A percentile compares a stretch with the other conserved stretches of the same genome.
phyloP scores from a whole-genome alignment of 2,329 filamentous ascomycete species.

The Pestalotiopsis sp. region DNA sequence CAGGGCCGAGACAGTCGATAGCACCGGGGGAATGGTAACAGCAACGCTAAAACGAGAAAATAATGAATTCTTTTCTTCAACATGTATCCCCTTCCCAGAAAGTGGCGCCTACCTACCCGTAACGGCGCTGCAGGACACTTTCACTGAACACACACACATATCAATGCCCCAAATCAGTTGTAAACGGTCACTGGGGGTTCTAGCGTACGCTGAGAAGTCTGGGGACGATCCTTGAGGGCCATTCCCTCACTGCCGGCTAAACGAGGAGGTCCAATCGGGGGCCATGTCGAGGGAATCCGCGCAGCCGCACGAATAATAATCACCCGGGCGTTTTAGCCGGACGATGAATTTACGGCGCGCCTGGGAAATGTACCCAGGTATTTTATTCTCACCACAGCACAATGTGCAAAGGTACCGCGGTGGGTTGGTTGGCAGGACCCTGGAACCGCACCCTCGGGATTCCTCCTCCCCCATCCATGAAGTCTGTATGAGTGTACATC shows the following conservation, averaged over 20 bases:
- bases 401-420: background rate
- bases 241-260: conserved; percentile 6
- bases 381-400: background rate
- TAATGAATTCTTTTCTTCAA: background rate
- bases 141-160: background rate
- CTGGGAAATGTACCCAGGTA: background rate
- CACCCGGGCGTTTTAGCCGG: conserved; percentile 5
- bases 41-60: background rate
- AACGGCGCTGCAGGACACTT: conserved; percentile 5
- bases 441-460: conserved; percentile 9
- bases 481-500: background rate
- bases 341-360: background rate
- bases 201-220: background rate
- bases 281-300: background rate
- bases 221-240: background rate
- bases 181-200: background rate
- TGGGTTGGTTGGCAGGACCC: background rate
- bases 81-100: background rate
- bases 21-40: background rate
- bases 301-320: background rate
- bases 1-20: background rate
- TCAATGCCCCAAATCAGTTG: background rate
- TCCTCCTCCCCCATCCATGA: background rate
- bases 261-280: background rate
- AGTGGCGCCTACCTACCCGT: background rate